Evolutionary conservation across 192 early-diverging fungal genomes (phyloP).

Genomic region (Entomortierella lignicola): DNA sequence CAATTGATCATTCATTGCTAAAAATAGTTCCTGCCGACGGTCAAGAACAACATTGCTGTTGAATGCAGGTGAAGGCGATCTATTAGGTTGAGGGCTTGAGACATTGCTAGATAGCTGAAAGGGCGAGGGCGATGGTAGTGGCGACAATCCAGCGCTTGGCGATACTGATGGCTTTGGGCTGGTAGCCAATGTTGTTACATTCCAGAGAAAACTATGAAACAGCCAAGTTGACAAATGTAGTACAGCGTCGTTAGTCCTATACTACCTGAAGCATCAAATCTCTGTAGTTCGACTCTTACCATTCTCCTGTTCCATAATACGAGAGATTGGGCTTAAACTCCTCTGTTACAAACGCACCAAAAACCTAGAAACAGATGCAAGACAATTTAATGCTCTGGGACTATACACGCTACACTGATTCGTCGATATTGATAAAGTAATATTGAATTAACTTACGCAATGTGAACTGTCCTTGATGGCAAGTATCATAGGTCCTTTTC

Average conservation of each 20-base stretch:
- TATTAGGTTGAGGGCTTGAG: constrained; percentile 4
- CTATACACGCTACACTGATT: too few relatives aligned
- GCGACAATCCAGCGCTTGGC: constrained; percentile 15
- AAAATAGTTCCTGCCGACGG: constrained; percentile 22
- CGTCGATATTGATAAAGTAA: too few relatives aligned
- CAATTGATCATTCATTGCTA: constrained; percentile 34
- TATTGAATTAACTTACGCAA: constrained; percentile 47
- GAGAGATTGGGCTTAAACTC: constrained; percentile 67
- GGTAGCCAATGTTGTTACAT: constrained; percentile 45
- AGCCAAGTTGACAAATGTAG: constrained; percentile 1
- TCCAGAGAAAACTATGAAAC: constrained; percentile 78
- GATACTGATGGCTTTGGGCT: constrained; percentile 30
- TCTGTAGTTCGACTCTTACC: constrained; percentile 57
- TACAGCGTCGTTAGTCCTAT: neutral
- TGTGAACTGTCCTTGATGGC: constrained; percentile 74
- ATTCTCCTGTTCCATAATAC: constrained; percentile 88
- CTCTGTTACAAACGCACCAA: constrained; percentile 83
- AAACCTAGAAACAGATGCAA: constrained; percentile 62
- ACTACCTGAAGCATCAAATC: too few relatives aligned
- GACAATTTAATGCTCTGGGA: neutral
- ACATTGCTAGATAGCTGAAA: constrained; percentile 29
- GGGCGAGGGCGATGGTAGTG: constrained; percentile 41
- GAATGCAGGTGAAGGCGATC: constrained; percentile 24
- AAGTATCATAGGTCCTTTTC: constrained; percentile 76
- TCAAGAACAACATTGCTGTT: constrained; percentile 4